Conservation (phyloP, 2,329 filamentous ascomycete genomes). For the Sporothrix variecibatus region DNA sequence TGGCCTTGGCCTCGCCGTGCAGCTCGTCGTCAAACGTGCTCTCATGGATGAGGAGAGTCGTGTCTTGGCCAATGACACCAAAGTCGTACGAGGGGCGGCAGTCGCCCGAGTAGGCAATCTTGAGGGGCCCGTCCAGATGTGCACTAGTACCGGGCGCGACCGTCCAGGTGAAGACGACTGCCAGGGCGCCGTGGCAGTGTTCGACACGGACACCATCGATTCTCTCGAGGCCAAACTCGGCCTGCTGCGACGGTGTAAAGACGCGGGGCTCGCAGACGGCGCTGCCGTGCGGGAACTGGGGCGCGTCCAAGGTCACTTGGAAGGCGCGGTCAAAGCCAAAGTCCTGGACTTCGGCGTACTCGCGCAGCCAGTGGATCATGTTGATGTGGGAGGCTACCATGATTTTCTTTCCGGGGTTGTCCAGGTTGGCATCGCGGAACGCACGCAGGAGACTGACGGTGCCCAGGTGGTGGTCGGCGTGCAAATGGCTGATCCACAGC, state of each 20-base stretch:
- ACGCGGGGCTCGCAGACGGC: constrained; percentile 35
- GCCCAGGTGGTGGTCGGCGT: constrained; percentile 95
- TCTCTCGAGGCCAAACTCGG: constrained; percentile 57
- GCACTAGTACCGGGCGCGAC: constrained; percentile 47
- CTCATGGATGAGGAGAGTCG: constrained; percentile 89
- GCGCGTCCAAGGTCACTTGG: constrained; percentile 36
- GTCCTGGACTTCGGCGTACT: constrained; percentile 78
- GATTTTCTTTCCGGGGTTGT: constrained; percentile 44
- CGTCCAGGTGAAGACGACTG: constrained; percentile 74
- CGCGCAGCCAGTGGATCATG: constrained; percentile 76
- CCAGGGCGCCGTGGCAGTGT: constrained; percentile 80
- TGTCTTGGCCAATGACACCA: constrained; percentile 67
- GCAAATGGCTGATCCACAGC: constrained; percentile 93
- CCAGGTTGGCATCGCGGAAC: constrained; percentile 65
- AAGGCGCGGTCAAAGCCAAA: constrained; percentile 63
- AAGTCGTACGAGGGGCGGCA: constrained; percentile 78
- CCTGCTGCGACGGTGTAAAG: constrained; percentile 43
- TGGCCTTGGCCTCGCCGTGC: constrained; percentile 72
- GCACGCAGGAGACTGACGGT: constrained; percentile 77
- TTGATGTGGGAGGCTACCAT: constrained; percentile 67
- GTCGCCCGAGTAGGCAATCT: constrained; percentile 91
- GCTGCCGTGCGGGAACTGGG: constrained; percentile 18
- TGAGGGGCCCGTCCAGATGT: constrained; percentile 52
- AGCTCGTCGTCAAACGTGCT: constrained; percentile 93
- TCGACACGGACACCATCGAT: constrained; percentile 69